Evolutionary conservation across 2,329 filamentous ascomycete species (phyloP).

Genomic region (Hansfordia pulvinata): DNA sequence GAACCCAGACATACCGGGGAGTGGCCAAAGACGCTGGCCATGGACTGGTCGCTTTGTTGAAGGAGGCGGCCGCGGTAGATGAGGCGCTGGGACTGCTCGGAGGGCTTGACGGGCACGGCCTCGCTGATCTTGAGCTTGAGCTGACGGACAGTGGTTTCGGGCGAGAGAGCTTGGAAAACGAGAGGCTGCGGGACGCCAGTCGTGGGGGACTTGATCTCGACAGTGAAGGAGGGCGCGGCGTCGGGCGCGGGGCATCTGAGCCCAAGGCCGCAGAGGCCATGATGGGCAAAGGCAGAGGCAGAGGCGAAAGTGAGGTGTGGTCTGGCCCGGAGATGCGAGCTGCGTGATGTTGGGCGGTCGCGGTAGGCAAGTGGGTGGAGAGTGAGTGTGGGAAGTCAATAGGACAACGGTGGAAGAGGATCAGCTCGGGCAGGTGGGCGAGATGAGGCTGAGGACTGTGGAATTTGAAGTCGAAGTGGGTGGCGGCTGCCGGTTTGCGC

Average conservation of each 20-base stretch:
- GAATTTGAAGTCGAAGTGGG: background rate
- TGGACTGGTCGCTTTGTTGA: slow-evolving; percentile 36
- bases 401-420: background rate
- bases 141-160: slow-evolving; percentile 38
- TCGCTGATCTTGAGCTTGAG: slow-evolving; percentile 46
- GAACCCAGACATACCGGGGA: slow-evolving; percentile 28
- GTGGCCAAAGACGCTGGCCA: slow-evolving; percentile 42
- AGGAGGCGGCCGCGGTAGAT: slow-evolving; percentile 47
- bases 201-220: slow-evolving; percentile 47
- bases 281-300: slow-evolving; percentile 6
- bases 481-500: too few species aligned
- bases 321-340: too few species aligned
- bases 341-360: too few species aligned
- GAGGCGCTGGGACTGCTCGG: slow-evolving; percentile 41
- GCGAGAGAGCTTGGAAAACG: slow-evolving; percentile 31
- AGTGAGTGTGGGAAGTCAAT: too few species aligned
- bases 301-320: too few species aligned
- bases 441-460: too few species aligned
- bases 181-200: slow-evolving; percentile 36
- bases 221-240: slow-evolving; percentile 29
- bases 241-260: slow-evolving; percentile 11
- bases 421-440: too few species aligned
- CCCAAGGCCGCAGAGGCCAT: slow-evolving; percentile 25
- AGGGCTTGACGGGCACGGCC: slow-evolving; percentile 31
- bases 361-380: too few species aligned